phyloP scores from a whole-genome alignment of 129 eudicot genomes.

The Pittosporum tobira region DNA sequence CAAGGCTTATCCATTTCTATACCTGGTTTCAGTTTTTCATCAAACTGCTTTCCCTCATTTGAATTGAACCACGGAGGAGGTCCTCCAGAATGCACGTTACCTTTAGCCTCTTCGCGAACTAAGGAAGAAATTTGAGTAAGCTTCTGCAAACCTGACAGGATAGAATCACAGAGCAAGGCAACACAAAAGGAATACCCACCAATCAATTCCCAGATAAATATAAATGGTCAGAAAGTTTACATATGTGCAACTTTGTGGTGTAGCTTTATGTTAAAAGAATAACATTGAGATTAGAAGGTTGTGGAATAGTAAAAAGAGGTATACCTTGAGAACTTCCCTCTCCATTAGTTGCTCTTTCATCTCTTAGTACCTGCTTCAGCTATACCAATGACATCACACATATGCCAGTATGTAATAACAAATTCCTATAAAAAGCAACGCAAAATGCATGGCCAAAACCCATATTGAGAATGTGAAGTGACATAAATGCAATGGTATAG shows the following conservation, averaged over 20 bases:
- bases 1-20: not conserved
- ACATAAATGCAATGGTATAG: not conserved
- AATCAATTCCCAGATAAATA: slow-evolving; percentile 1
- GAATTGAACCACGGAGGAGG: slow-evolving; percentile 83
- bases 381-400: slow-evolving; percentile 19
- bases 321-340: slow-evolving; percentile 45
- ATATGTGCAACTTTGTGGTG: not conserved
- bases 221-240: not conserved
- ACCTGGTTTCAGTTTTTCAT: slow-evolving; percentile 14
- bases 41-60: slow-evolving; percentile 19
- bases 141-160: slow-evolving; percentile 34
- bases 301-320: slow-evolving; percentile 1
- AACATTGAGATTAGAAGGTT: not conserved
- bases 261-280: not conserved
- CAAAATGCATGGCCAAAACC: slow-evolving; percentile 1
- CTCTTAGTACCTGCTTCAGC: slow-evolving; percentile 40
- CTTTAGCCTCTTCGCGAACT: slow-evolving; percentile 22
- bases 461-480: slow-evolving; percentile 1
- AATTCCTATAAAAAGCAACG: not conserved
- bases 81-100: slow-evolving; percentile 94
- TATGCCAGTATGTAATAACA: slow-evolving; percentile 17
- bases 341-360: slow-evolving; percentile 25
- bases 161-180: not conserved
- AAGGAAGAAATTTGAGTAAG: slow-evolving; percentile 44
- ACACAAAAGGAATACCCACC: not conserved